Percentiles rank a stretch among this genome's conserved stretches.
phyloP scores from a whole-genome alignment of 768 basidiomycete species.

The Wakefieldia striispora region DNA sequence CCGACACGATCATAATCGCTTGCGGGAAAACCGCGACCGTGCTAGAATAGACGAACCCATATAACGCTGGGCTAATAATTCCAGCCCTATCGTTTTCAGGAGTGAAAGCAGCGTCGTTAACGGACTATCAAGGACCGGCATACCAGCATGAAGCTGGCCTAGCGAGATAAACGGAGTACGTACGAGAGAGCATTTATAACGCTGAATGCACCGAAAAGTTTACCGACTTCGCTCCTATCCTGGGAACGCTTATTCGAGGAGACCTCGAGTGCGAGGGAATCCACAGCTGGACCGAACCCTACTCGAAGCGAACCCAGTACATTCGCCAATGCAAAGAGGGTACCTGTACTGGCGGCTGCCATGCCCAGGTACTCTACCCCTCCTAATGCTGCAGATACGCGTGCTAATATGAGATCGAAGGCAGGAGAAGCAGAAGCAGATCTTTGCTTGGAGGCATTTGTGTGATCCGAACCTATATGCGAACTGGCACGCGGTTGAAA shows the following conservation, averaged over 20 bases:
- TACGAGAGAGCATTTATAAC: slow-evolving; percentile 70
- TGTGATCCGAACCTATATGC: slow-evolving; percentile 2
- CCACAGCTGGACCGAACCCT: slow-evolving; percentile 64
- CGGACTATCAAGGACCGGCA: background rate
- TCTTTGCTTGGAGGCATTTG: background rate
- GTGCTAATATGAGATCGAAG: slow-evolving; percentile 72
- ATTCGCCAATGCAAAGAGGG: slow-evolving; percentile 50
- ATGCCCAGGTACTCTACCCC: slow-evolving; percentile 48
- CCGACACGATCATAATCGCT: slow-evolving; percentile 63
- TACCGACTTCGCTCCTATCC: slow-evolving; percentile 55
- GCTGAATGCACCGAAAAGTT: slow-evolving; percentile 76
- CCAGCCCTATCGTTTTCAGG: slow-evolving; percentile 44
- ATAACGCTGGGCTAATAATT: slow-evolving; percentile 72
- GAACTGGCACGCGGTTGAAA: slow-evolving; percentile 39
- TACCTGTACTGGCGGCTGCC: slow-evolving; percentile 43
- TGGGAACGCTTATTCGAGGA: slow-evolving; percentile 50
- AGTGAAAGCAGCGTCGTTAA: background rate
- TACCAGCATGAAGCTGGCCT: no score
- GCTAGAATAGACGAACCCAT: slow-evolving; percentile 65
- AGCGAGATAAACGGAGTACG: slow-evolving; percentile 5
- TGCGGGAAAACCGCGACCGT: slow-evolving; percentile 72
- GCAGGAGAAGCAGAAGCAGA: slow-evolving; percentile 33
- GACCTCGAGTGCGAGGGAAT: slow-evolving; percentile 69
- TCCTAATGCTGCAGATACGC: slow-evolving; percentile 59
- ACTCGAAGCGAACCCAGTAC: slow-evolving; percentile 55